phyloP scores from a whole-genome alignment of 257 asterid genomes.

The Solanum medicagineum region DNA sequence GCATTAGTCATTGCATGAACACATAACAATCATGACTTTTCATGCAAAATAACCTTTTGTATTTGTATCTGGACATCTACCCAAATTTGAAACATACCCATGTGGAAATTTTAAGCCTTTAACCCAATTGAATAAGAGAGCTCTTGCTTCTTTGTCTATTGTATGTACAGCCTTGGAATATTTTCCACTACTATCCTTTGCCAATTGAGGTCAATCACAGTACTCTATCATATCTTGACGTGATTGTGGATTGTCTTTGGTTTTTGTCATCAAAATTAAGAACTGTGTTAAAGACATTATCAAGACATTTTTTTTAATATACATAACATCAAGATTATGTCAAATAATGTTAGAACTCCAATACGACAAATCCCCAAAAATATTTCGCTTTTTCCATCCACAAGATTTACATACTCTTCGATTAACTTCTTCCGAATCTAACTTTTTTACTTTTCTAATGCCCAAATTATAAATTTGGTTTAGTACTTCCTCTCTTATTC shows the following conservation, averaged over 20 bases:
- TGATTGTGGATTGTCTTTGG: not conserved
- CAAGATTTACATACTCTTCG: not conserved
- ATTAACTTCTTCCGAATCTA: not conserved
- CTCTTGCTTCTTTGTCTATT: too few relatives aligned
- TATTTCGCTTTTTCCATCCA: not conserved
- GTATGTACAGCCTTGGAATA: too few relatives aligned
- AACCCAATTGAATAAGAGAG: too few relatives aligned
- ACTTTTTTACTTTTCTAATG: not conserved
- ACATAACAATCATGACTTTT: not conserved
- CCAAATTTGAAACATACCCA: not conserved
- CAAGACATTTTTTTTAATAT: not conserved
- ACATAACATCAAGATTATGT: not conserved
- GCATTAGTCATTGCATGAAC: not conserved
- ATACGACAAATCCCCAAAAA: not conserved
- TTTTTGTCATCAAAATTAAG: too few relatives aligned
- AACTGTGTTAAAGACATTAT: too few relatives aligned
- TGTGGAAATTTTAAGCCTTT: too few relatives aligned
- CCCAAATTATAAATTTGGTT: not conserved
- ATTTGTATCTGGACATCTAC: too few relatives aligned
- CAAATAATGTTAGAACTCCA: too few relatives aligned
- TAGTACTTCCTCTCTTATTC: not conserved
- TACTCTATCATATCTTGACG: not conserved
- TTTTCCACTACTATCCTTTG: too few relatives aligned
- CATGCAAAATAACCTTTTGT: not conserved
- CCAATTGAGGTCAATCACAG: not conserved